phyloP scores from a whole-genome alignment of 306 rosid genomes.

The Begonia masoniana region DNA sequence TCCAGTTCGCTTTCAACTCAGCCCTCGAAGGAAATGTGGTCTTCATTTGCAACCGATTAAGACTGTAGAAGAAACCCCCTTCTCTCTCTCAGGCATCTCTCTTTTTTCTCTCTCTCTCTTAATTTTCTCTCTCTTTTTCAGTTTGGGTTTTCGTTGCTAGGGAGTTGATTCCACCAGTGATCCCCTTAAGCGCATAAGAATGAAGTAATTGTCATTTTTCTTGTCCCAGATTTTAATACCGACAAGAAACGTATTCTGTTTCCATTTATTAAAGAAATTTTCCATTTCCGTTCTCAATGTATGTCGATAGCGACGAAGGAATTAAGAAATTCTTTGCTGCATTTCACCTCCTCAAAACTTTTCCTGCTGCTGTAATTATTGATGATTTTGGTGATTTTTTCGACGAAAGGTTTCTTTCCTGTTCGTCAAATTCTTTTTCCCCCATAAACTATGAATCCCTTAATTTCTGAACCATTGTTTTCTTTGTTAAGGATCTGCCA shows the following conservation, averaged over 20 bases:
- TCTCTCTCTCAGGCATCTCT: constrained; percentile 63
- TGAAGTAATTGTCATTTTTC: constrained; percentile 40
- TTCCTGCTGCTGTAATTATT: constrained; percentile 59
- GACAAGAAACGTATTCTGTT: no score
- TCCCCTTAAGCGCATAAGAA: constrained; percentile 50
- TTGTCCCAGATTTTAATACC: no score
- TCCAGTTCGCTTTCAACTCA: constrained; percentile 70
- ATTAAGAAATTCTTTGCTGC: constrained; percentile 80
- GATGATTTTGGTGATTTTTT: constrained; percentile 85
- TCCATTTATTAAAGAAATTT: not conserved
- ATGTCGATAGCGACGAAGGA: constrained; percentile 63
- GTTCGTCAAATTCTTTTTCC: no score
- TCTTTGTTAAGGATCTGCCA: constrained; percentile 45
- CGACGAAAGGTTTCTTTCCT: constrained; percentile 30
- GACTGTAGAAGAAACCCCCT: constrained; percentile 62
- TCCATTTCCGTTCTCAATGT: constrained; percentile 26
- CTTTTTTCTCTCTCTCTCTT: not conserved
- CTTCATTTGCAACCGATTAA: constrained; percentile 53
- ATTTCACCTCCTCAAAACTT: constrained; percentile 45
- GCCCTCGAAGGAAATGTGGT: constrained; percentile 30
- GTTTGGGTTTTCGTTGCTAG: constrained; percentile 21
- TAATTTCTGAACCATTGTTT: not conserved
- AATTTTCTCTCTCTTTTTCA: not conserved
- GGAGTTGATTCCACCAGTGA: constrained; percentile 52
- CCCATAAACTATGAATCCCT: no score